Conservation (phyloP, 2,329 filamentous ascomycete genomes). For the Phoma sp. region DNA sequence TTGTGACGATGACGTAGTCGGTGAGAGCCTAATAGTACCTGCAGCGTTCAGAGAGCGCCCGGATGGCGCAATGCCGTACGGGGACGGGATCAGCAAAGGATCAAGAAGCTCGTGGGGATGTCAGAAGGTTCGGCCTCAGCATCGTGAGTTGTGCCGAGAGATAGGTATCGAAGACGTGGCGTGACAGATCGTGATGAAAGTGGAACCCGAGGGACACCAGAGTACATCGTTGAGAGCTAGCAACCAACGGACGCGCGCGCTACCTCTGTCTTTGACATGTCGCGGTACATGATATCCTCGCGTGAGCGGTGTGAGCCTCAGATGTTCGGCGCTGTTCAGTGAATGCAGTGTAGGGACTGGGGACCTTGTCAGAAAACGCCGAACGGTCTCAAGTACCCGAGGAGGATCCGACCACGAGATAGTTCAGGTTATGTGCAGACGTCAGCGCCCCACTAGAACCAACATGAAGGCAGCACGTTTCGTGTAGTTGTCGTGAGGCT, state of each 20-base stretch:
- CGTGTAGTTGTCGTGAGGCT: slow-evolving; percentile 6
- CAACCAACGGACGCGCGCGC: neutral
- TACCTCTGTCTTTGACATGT: neutral
- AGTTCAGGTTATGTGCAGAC: slow-evolving; percentile 7
- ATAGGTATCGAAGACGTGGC: neutral
- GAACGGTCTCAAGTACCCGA: slow-evolving; percentile 12
- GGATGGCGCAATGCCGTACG: slow-evolving; percentile 6
- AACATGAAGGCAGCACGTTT: neutral
- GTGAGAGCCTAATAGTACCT: slow-evolving; percentile 25
- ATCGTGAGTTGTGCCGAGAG: slow-evolving; percentile 8
- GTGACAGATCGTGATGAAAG: slow-evolving; percentile 4
- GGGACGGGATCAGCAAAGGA: slow-evolving; percentile 7
- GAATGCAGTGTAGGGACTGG: slow-evolving; percentile 1
- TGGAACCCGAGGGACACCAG: neutral
- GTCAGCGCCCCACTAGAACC: slow-evolving; percentile 11
- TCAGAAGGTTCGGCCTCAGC: slow-evolving; percentile 1
- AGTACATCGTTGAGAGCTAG: neutral
- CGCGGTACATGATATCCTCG: neutral
- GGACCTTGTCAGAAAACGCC: slow-evolving; percentile 12
- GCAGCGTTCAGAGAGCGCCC: neutral
- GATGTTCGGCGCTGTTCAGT: slow-evolving; percentile 4
- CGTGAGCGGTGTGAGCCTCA: slow-evolving; percentile 16
- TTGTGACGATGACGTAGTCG: slow-evolving; percentile 27
- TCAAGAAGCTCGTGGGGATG: slow-evolving; percentile 13
- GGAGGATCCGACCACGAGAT: slow-evolving; percentile 2